phyloP scores from a whole-genome alignment of 805 yeast genomes.

The Komagataella phaffii region DNA sequence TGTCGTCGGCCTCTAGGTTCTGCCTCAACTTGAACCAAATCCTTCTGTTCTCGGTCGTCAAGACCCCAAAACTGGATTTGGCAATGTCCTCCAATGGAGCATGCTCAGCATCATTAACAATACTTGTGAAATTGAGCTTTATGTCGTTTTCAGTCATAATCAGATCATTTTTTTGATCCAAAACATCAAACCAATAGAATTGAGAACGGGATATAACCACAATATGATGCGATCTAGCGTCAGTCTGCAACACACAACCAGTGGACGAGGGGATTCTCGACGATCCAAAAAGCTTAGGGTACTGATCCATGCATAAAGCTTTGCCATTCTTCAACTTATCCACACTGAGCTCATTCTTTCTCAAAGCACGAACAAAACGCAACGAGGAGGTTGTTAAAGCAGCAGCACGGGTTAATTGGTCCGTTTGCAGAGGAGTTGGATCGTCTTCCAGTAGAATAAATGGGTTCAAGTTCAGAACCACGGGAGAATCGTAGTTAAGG shows the following conservation, averaged over 20 bases:
- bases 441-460: conserved; percentile 86
- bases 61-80: conserved; percentile 72
- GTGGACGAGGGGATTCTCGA: conserved; percentile 72
- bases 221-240: conserved; percentile 61
- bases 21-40: conserved; percentile 74
- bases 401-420: conserved; percentile 73
- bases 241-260: conserved; percentile 82
- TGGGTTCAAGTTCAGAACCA: conserved; percentile 85
- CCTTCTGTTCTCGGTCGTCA: conserved; percentile 82
- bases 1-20: conserved; percentile 26
- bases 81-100: conserved; percentile 47
- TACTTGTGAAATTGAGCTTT: conserved; percentile 59
- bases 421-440: conserved; percentile 55
- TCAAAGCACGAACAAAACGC: conserved; percentile 67
- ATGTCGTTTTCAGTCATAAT: conserved; percentile 66
- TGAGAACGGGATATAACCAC: conserved; percentile 77
- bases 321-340: conserved; percentile 50
- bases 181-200: conserved; percentile 90
- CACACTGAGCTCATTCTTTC: conserved; percentile 59
- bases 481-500: conserved; percentile 76
- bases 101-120: conserved; percentile 55
- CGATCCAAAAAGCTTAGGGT: conserved; percentile 75
- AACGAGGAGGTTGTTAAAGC: conserved; percentile 64
- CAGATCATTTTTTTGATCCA: conserved; percentile 60
- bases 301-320: conserved; percentile 85